Evolutionary conservation across 495 filamentous ascomycete species (phyloP).

Genomic region (Bacidia rubella): DNA sequence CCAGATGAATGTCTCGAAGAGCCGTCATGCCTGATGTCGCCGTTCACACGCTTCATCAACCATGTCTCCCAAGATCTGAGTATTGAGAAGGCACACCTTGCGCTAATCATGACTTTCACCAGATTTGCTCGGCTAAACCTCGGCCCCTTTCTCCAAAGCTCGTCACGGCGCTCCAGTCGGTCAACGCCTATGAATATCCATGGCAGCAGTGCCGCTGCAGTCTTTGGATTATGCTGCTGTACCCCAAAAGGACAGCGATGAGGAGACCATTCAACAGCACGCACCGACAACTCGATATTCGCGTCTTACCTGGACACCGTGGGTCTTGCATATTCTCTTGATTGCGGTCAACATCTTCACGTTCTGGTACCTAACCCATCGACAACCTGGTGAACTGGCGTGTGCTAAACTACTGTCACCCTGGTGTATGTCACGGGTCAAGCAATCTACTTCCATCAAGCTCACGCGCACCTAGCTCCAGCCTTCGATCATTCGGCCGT

Average conservation of each 20-base stretch:
- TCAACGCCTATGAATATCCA: neutral
- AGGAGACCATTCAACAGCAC: neutral
- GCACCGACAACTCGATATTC: neutral
- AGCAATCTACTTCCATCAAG: too few species aligned
- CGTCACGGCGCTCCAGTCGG: too few species aligned
- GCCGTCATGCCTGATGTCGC: neutral
- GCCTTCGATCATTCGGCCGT: neutral
- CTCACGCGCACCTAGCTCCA: neutral
- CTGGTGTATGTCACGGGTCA: neutral
- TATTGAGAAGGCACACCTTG: neutral
- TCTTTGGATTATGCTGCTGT: neutral
- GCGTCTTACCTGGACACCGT: neutral
- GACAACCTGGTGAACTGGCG: neutral
- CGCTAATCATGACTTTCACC: neutral
- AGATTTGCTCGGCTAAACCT: too few species aligned
- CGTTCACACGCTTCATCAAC: neutral
- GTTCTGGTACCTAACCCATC: neutral
- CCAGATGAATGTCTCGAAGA: neutral
- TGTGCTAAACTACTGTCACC: neutral
- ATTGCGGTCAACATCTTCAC: neutral
- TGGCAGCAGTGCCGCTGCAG: neutral
- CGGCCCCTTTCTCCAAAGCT: too few species aligned
- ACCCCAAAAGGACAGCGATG: neutral
- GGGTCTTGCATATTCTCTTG: neutral
- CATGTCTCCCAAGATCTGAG: neutral